Evolutionary conservation across 169 alveolate genomes (phyloP).

Genomic region (Eimeria mitis): DNA sequence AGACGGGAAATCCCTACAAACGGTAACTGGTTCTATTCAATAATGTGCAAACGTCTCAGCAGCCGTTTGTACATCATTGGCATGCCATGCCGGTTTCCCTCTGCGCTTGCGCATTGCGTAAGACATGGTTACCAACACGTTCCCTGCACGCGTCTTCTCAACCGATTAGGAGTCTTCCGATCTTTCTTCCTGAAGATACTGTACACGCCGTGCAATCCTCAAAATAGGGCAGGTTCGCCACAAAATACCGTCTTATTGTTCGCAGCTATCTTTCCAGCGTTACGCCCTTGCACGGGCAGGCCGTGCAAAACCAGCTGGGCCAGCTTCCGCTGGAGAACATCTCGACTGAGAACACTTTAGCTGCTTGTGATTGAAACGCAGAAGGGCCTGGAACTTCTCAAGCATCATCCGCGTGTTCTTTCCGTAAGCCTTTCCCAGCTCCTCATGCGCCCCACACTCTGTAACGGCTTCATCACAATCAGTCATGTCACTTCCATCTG

Average conservation of each 20-base stretch:
- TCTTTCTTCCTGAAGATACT: not conserved
- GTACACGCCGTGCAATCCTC: not conserved
- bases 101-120: conserved; percentile 3
- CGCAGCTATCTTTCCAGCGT: not conserved
- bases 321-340: conserved; percentile 46
- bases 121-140: not conserved
- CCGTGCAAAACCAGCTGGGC: conserved; percentile 54
- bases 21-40: conserved; percentile 10
- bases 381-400: conserved; percentile 71
- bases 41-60: not conserved
- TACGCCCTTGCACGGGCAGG: conserved; percentile 70
- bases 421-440: not conserved
- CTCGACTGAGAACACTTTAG: conserved; percentile 53
- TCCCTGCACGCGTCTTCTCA: not conserved
- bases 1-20: conserved; percentile 55
- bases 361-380: conserved; percentile 51
- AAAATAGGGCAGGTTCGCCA: not conserved
- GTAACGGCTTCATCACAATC: conserved; percentile 17
- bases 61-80: too few relatives aligned
- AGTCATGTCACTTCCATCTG: conserved; percentile 69
- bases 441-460: not conserved
- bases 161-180: not conserved
- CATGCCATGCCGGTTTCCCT: conserved; percentile 41
- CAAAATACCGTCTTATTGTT: not conserved
- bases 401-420: conserved; percentile 73